Percentiles rank a stretch among this genome's conserved stretches.
These are phyloP conservation scores for Acephala macrosclerotiorum DNA, from an alignment of 2,329 filamentous ascomycete genomes.

Conservation along the genomic window DNA sequence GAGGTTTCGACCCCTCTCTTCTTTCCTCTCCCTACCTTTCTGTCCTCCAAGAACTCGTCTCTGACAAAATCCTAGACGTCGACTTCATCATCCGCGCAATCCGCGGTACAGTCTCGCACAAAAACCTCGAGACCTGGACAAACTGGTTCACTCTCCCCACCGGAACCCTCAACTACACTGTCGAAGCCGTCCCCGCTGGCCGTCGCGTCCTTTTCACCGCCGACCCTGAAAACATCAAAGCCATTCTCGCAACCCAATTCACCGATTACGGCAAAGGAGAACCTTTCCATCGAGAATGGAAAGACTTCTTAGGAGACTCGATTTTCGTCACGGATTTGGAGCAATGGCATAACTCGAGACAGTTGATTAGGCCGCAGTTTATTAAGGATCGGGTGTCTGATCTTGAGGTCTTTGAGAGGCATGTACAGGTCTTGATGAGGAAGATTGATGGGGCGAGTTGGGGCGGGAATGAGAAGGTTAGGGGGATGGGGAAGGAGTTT, in stretches of 20 bases:
- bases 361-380: constrained; percentile 86
- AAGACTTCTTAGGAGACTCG: constrained; percentile 76
- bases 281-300: constrained; percentile 77
- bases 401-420: constrained; percentile 80
- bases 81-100: constrained; percentile 70
- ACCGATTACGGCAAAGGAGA: constrained; percentile 83
- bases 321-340: constrained; percentile 84
- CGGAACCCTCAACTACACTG: constrained; percentile 56
- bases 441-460: constrained; percentile 65
- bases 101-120: constrained; percentile 57
- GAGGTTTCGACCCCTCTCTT: constrained; percentile 48
- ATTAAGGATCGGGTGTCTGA: constrained; percentile 85
- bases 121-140: constrained; percentile 65
- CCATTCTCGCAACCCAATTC: constrained; percentile 88
- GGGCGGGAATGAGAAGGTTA: constrained; percentile 43
- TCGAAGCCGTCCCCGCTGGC: constrained; percentile 54
- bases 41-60: constrained; percentile 2
- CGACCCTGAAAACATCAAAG: constrained; percentile 91
- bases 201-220: constrained; percentile 67
- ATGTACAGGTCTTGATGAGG: constrained; percentile 76
- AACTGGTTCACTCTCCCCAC: constrained; percentile 53
- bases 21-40: background rate
- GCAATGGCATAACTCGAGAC: constrained; percentile 81
- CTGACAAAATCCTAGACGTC: constrained; percentile 55
- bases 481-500: constrained; percentile 65